A percentile compares a stretch with the other conserved stretches of the same genome.
Conservation (phyloP, 306 rosid genomes). For the Glycine soja region DNA sequence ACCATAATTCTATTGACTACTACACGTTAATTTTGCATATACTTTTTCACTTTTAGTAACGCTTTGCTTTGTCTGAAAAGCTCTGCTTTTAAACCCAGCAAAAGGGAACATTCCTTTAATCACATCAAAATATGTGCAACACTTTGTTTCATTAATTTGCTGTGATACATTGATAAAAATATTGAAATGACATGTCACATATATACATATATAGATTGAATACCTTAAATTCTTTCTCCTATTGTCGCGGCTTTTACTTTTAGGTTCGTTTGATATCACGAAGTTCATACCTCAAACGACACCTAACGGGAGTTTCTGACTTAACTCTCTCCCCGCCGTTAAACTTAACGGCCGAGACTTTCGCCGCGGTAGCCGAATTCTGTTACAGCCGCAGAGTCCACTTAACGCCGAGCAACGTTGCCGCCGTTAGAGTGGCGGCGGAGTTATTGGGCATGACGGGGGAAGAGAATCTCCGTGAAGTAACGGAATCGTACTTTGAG, state of each 20-base stretch:
- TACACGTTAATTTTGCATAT: background rate
- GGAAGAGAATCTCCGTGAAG: conserved; percentile 56
- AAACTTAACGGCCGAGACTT: conserved; percentile 74
- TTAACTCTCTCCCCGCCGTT: conserved; percentile 77
- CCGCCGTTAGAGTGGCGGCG: conserved; percentile 77
- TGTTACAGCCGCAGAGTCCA: conserved; percentile 68
- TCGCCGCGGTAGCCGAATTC: conserved; percentile 67
- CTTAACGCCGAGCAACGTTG: conserved; percentile 70
- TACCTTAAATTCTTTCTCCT: background rate
- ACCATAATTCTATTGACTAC: background rate
- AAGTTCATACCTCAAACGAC: conserved; percentile 74
- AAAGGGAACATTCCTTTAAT: conserved; percentile 50
- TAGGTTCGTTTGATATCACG: conserved; percentile 73
- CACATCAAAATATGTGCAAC: conserved; percentile 51
- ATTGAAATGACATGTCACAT: background rate
- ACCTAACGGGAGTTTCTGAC: conserved; percentile 56
- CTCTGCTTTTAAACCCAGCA: conserved; percentile 42
- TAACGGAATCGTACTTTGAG: conserved; percentile 64
- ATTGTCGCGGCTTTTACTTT: conserved; percentile 39
- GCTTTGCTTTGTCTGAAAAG: conserved; percentile 40
- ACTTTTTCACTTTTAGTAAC: conserved; percentile 4
- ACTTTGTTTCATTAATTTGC: conserved; percentile 1
- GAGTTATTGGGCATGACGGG: conserved; percentile 79
- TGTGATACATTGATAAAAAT: background rate
- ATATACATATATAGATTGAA: background rate